Evolutionary conservation across 2,329 filamentous ascomycete species (phyloP).

Genomic region (Pestalotiopsis sp.): DNA sequence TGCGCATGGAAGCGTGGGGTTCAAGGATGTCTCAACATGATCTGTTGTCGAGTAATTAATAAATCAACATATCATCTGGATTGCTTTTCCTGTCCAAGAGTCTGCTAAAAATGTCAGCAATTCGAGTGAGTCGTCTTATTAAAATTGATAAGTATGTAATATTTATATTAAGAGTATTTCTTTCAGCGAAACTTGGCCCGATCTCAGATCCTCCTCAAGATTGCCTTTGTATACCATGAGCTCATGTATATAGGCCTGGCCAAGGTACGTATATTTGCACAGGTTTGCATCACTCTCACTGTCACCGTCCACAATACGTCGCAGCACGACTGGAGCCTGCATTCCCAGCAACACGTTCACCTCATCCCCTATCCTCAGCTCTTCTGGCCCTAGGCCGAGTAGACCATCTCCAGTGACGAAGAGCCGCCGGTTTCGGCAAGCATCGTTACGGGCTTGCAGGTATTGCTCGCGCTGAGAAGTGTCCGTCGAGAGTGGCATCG

Average conservation of each 20-base stretch:
- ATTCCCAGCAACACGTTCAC: not conserved
- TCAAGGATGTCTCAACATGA: too few relatives aligned
- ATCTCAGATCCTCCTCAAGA: not conserved
- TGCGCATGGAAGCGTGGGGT: too few relatives aligned
- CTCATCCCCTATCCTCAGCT: not conserved
- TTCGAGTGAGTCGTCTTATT: too few relatives aligned
- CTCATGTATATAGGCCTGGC: not conserved
- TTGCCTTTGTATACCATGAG: not conserved
- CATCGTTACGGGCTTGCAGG: not conserved
- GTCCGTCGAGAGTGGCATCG: not conserved
- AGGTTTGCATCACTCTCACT: not conserved
- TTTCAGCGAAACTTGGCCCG: not conserved
- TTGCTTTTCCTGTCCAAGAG: too few relatives aligned
- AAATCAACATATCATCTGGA: too few relatives aligned
- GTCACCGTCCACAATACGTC: not conserved
- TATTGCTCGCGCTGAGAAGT: not conserved
- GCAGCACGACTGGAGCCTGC: not conserved
- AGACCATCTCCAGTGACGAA: not conserved
- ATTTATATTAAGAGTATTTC: not conserved
- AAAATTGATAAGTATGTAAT: too few relatives aligned
- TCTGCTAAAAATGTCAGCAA: too few relatives aligned
- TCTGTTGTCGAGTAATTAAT: too few relatives aligned
- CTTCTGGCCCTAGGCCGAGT: not conserved
- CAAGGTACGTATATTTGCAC: not conserved
- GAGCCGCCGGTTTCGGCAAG: not conserved